Evolutionary conservation across 2,329 filamentous ascomycete genomes (phyloP).

Genomic region (Tympanopsis confertula): DNA sequence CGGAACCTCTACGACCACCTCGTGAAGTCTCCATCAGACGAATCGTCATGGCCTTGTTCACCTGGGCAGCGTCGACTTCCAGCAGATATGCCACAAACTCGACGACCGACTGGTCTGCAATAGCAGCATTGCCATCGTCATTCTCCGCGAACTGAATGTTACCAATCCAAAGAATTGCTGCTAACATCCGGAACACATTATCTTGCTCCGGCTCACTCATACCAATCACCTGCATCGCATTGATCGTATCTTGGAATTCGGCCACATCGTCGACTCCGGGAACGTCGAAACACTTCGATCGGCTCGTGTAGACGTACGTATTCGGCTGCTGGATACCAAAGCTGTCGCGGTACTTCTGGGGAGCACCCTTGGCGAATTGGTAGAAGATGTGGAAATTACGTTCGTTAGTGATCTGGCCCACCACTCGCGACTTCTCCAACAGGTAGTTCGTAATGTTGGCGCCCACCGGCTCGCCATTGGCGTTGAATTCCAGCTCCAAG

Average conservation of each 20-base stretch:
- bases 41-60: conserved; percentile 80
- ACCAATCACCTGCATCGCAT: conserved; percentile 92
- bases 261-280: conserved; percentile 83
- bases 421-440: conserved; percentile 87
- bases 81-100: conserved; percentile 90
- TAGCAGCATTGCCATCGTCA: conserved; percentile 75
- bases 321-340: conserved; percentile 87
- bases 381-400: conserved; percentile 99
- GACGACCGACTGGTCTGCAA: conserved; percentile 79
- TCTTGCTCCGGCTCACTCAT: conserved; percentile 82
- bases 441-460: conserved; percentile 98
- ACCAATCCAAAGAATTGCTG: conserved; percentile 84
- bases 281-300: conserved; percentile 88
- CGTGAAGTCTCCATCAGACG: conserved; percentile 65
- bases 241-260: conserved; percentile 79
- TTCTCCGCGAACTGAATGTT: conserved; percentile 88
- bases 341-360: conserved; percentile 61
- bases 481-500: conserved; percentile 90
- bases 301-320: conserved; percentile 86
- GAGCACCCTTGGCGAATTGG: conserved; percentile 91
- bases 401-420: conserved; percentile 89
- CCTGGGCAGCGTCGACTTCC: conserved; percentile 69
- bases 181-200: conserved; percentile 89
- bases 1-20: conserved; percentile 30
- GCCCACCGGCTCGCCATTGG: conserved; percentile 79